Base-by-base conservation (phyloP, 2,329 filamentous ascomycete genomes). In the Triangularia setosa region DNA sequence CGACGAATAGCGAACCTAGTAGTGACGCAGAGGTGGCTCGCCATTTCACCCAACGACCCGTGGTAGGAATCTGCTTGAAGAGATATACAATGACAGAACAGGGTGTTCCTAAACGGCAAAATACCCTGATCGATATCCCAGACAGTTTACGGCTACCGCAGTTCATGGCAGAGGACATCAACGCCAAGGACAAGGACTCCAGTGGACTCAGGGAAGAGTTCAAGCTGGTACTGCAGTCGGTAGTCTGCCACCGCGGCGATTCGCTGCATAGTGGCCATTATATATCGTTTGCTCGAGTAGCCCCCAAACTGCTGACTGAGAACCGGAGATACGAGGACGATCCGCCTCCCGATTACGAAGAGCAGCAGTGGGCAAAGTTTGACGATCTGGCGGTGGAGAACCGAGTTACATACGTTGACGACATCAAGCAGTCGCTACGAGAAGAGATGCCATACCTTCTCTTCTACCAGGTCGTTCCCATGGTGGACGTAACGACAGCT, bases 401-500 rank as follows among this genome's bases (percentile, higher is more conserved):
- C 63, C 86, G 94, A 25, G 90, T 98, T 2, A 83, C 83, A 0
- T 83, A 90, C 62, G 88, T 97, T 58, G 87, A 96, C 71, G 90
- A 97, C 67, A 86, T 89, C 70, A 88, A 91, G 66, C 79, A 89
- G 69, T 89, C 91, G 0, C 79, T 98, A 58, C 89, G 87, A 69
- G 84, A 90, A n/a, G 93, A 97, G 75, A 96, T 92, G 75, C 94
- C 95, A 0, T 98, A 98, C 74, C 84, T 98, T 6, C 81, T 99
- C 0, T 98, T 98, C 76, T 99, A 97, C 73, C 94, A 97, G 75
- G 91, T 98, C 48, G 85, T 96, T 28, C 93, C 94, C 0, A 92
- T 96, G 72, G 86, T 92, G 28, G 90, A 93, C 63, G 84, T 90
- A 7, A 79, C 81, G 1, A 73, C 78, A 1, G 77, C 79, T 12